Base-by-base conservation (phyloP, 495 filamentous ascomycete genomes). In the Penicillium soppii region DNA sequence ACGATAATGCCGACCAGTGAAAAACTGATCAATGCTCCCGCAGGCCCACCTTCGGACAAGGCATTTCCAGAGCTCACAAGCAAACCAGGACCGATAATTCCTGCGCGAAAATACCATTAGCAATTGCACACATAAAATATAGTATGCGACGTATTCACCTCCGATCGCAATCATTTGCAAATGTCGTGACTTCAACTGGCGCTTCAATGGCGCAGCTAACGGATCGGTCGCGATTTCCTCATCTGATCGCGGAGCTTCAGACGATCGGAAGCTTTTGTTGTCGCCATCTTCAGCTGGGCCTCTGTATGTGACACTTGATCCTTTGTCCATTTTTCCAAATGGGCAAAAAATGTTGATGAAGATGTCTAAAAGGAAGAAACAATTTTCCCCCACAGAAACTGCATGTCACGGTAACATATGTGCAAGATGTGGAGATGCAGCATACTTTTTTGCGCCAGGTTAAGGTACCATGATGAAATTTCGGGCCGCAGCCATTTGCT, bases 81-180 rank as follows among this genome's bases (percentile, higher is more conserved):
- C 38, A 70, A 52, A 35, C 68, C 75, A 53, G 77, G 76, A 25
- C 76, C 59, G 67, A 82, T 73, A 41, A 73, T 74, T 15, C 72
- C 73, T 70, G 41, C n/a, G 15, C 22, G n/a, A 2, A 35, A 27
- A 29, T 40, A 42, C 0, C n/a, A n/a, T n/a, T n/a, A n/a, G n/a
- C n/a, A n/a, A n/a, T n/a, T n/a, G n/a, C n/a, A n/a, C n/a, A n/a
- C n/a, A n/a, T n/a, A n/a, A n/a, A n/a, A n/a, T n/a, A n/a, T n/a
- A n/a, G n/a, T n/a, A 16, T 36, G 13, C n/a, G 29, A 26, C 15
- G 12, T 1, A 47, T 56, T 26, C 13, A 66, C 62, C 66, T 41
- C 84, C 85, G 23, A 88, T 78, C 2, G 84, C 85, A 70, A 89
- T 88, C 83, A 88, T 87, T 59, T 80, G 79, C 20, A 88, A 56